Percentiles rank a stretch among this genome's conserved stretches.
These are phyloP conservation scores for Sergeia podlipaevii DNA, from an alignment of 208 protist species.

Conservation along the genomic window DNA sequence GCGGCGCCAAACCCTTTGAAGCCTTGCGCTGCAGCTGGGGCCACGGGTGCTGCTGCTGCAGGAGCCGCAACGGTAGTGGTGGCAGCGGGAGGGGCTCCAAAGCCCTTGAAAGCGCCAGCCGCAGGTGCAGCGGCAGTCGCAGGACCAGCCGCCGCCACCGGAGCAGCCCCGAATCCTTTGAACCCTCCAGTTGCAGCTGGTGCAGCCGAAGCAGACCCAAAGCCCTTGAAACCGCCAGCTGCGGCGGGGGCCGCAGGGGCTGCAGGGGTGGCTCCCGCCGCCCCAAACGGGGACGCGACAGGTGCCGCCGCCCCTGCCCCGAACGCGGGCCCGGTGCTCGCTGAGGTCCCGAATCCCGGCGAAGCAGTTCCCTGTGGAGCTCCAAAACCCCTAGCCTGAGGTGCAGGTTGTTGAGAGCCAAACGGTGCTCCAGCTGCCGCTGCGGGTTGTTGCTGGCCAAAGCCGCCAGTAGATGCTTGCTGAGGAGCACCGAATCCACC, in stretches of 20 bases:
- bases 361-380: neutral
- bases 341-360: too few species aligned
- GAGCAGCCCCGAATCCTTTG: constrained; percentile 3
- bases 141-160: neutral
- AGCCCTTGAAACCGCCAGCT: constrained; percentile 22
- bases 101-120: constrained; percentile 12
- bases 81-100: constrained; percentile 15
- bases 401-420: too few species aligned
- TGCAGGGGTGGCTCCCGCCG: constrained; percentile 3
- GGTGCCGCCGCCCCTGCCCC: neutral
- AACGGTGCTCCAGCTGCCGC: neutral
- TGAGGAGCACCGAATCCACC: constrained; percentile 12
- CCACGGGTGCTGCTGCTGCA: constrained; percentile 1
- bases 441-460: constrained; percentile 1
- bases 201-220: constrained; percentile 11
- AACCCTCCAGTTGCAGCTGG: constrained; percentile 14
- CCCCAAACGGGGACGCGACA: neutral
- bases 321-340: neutral
- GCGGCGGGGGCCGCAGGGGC: constrained; percentile 7
- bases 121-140: constrained; percentile 1
- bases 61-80: constrained; percentile 8
- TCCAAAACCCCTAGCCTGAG: constrained; percentile 1
- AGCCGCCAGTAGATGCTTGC: neutral
- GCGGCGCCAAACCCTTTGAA: constrained; percentile 13
- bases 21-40: constrained; percentile 2